Evolutionary conservation across 768 basidiomycete species (phyloP), one percentile per base, ranked within the genome.

Genomic region (Cyclocybe aegerita): DNA sequence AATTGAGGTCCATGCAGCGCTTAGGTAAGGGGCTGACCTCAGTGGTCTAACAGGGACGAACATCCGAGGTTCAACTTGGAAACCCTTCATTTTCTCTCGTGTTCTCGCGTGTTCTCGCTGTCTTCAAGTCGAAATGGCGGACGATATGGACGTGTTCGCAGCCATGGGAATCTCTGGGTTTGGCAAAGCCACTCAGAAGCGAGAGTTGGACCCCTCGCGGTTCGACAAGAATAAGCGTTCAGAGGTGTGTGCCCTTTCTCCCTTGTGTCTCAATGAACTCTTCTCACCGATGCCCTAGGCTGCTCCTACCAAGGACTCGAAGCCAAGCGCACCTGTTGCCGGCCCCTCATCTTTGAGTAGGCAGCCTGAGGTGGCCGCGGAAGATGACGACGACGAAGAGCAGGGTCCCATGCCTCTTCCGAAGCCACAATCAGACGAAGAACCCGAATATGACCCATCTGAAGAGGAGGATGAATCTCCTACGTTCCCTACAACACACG

Each of bases 141-240:
- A 85, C 66, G 23, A 23, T 23, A 76, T 77, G 70, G 89, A 91
- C 53, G 69, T 92, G 14, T 78, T 92, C 60, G 83, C 86, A 2
- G 81, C 86, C 9, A 92, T 94, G 86, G 91, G 91, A 5, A 88
- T 93, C 49, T 60, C 82, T 60, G 88, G 88, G 16, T 94, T 94
- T 63, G 92, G 92, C 17, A 93, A 92, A 70, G 68, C 83, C 39
- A 62, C 70, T 17, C 79, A 82, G 65, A 84, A 83, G 69, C 82
- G 76, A 54, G 70, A 80, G 62, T 76, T 91, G 15, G 86, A 90
- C 64, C 83, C 86, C n/a, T 65, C 76, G n/a, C 73, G 88, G 52
- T 90, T 92, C 56, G 87, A 90, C 68, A 88, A 83, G 68, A 85
- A 75, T 65, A 88, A 83, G 69, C 78, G 86, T 42, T 73, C 68